Evolutionary conservation across 805 yeast genomes (phyloP).

Genomic region (Kluyveromyces wickerhamii): DNA sequence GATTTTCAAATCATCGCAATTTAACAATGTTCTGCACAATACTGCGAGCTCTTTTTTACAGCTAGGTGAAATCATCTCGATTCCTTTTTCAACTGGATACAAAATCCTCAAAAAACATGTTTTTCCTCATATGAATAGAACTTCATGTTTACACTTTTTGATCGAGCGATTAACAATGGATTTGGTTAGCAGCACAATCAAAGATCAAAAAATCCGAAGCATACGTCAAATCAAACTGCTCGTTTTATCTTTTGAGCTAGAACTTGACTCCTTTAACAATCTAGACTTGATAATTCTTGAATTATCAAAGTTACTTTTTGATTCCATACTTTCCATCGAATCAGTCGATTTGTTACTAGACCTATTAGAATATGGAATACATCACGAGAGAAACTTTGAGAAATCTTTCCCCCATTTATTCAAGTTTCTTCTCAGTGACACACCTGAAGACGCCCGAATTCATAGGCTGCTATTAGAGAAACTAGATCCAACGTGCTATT

Average conservation of each 20-base stretch:
- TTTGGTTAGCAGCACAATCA: neutral
- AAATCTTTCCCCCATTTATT: neutral
- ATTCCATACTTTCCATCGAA: neutral
- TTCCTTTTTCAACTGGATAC: neutral
- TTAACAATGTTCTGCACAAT: neutral
- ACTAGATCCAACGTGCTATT: neutral
- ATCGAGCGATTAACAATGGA: neutral
- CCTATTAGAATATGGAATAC: neutral
- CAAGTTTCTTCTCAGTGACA: neutral
- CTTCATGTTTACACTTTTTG: neutral
- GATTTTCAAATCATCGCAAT: neutral
- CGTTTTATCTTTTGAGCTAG: neutral
- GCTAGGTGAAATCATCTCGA: neutral
- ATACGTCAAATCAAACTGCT: slow-evolving; percentile 2
- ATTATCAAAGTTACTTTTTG: neutral
- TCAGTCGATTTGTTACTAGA: neutral
- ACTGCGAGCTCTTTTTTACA: neutral
- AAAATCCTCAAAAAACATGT: slow-evolving; percentile 1
- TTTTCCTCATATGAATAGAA: neutral
- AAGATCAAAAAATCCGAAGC: slow-evolving; percentile 1
- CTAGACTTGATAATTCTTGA: neutral
- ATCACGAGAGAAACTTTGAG: neutral
- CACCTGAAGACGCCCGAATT: neutral
- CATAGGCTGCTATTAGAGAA: neutral
- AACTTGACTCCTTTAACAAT: neutral